Base-by-base conservation (phyloP, 2,329 filamentous ascomycete species). In the Sporothrix variecibatus region DNA sequence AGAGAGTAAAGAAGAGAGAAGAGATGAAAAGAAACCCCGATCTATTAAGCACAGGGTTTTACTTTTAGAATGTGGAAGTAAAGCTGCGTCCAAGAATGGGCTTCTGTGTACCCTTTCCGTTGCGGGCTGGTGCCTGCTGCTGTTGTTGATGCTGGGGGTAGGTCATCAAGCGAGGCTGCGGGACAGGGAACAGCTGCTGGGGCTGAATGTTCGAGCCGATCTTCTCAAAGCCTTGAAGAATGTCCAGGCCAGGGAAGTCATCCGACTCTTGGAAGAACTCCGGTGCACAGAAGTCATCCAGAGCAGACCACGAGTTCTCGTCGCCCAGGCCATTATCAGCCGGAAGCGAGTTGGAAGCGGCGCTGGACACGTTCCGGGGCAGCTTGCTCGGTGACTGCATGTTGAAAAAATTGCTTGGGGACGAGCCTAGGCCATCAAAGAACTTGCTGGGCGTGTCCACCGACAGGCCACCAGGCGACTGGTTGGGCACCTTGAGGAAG, bases 171-270 rank as follows among this genome's bases (percentile, higher is more conserved):
- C 60, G 76, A 60, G 83, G 82, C 77, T 84, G 85, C 79, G 80
- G 79, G 17, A 53, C 62, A 9, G 56, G 60, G 68, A 77, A 76
- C 28, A 76, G 72, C 31, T 77, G 73, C 73, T 77, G 77, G 76
- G 75, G 80, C 73, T 73, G 78, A 60, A 76, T 83, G 76, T 80
- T 84, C 64, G 85, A 83, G 65, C 92, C 92, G 80, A 94, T 94
- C 83, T 91, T 92, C 80, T 92, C 89, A 78, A 94, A 94, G 11
- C 92, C 92, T 79, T 93, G 90, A 64, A 93, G 87, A 77, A 94
- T 91, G 78, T 94, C 92, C 70, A 94, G 86, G 1, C 87, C 89
- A 17, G 87, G 82, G 75, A 85, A 85, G 60, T 91, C 89, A 74
- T 88, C 85, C 2, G 84, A 84, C 56, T 90, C 89, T 75, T 92